Percentiles rank a stretch among this genome's conserved stretches.
Conservation (phyloP, 148 eudicot species). For the Camellia sinensis region DNA sequence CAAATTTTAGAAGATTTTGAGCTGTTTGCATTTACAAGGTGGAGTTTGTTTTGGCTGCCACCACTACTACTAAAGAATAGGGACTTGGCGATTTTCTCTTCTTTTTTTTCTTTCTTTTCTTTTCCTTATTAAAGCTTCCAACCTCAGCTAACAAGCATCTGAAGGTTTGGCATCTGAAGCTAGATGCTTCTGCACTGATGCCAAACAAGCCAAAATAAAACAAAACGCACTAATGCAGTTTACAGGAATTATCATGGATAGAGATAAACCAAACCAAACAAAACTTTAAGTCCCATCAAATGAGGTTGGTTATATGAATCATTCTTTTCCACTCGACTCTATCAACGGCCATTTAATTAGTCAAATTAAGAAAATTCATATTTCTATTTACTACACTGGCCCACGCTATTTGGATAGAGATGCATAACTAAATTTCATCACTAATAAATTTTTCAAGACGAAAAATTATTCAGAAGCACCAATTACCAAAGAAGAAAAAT, state of each 20-base stretch:
- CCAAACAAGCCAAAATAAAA: not conserved
- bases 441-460: not conserved
- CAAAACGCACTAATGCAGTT: not conserved
- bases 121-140: not conserved
- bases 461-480: too few species aligned
- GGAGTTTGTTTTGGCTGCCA: not conserved
- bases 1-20: not conserved
- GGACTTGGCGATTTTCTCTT: not conserved
- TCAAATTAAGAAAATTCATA: too few species aligned
- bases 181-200: not conserved
- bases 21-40: not conserved
- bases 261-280: not conserved
- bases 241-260: not conserved
- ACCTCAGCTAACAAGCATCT: not conserved
- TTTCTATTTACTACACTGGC: too few species aligned
- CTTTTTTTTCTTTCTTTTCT: not conserved
- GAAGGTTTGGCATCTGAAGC: not conserved
- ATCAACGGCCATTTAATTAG: too few species aligned
- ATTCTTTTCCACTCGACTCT: too few species aligned
- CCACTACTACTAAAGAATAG: not conserved
- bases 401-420: too few species aligned
- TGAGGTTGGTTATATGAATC: too few species aligned
- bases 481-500: too few species aligned
- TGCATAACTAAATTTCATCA: not conserved
- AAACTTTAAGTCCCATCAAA: too few species aligned